phyloP scores from a whole-genome alignment of 495 filamentous ascomycete species.

The Penicillium soppii region DNA sequence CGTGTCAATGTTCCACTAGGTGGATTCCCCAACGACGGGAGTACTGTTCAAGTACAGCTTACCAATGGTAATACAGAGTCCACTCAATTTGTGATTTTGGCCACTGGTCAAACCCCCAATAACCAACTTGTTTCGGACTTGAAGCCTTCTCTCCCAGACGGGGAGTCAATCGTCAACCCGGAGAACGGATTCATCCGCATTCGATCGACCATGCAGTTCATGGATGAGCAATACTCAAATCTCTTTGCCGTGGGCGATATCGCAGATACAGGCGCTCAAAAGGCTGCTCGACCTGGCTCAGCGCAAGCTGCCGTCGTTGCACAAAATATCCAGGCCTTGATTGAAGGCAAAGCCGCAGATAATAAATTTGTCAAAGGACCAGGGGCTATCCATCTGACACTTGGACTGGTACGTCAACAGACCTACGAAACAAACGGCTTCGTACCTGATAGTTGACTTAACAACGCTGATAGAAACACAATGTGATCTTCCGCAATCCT shows the following conservation, averaged over 20 bases:
- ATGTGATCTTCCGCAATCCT: slow-evolving; percentile 52
- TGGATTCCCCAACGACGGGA: slow-evolving; percentile 33
- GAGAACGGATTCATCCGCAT: slow-evolving; percentile 53
- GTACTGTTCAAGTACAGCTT: slow-evolving; percentile 29
- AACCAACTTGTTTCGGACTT: slow-evolving; percentile 47
- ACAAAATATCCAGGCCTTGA: slow-evolving; percentile 52
- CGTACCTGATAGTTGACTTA: not conserved
- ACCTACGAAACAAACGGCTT: not conserved
- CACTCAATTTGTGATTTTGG: slow-evolving; percentile 46
- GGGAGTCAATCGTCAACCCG: slow-evolving; percentile 42
- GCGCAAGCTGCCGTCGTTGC: slow-evolving; percentile 53
- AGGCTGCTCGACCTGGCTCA: slow-evolving; percentile 52
- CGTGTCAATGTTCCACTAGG: slow-evolving; percentile 29
- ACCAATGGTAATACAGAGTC: slow-evolving; percentile 34
- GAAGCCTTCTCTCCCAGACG: slow-evolving; percentile 24
- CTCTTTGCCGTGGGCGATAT: slow-evolving; percentile 63
- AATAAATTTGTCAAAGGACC: slow-evolving; percentile 37
- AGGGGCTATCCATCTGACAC: slow-evolving; percentile 47
- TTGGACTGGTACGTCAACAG: slow-evolving; percentile 47
- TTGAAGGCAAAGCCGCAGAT: slow-evolving; percentile 30
- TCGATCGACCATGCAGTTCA: slow-evolving; percentile 56
- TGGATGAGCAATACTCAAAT: slow-evolving; percentile 43
- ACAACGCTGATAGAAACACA: slow-evolving; percentile 34
- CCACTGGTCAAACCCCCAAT: slow-evolving; percentile 59
- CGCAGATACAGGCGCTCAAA: slow-evolving; percentile 55